Evolutionary conservation across 2,329 filamentous ascomycete species (phyloP), one percentile per base, ranked within the genome.

Genomic region (Talaromyces sp.): DNA sequence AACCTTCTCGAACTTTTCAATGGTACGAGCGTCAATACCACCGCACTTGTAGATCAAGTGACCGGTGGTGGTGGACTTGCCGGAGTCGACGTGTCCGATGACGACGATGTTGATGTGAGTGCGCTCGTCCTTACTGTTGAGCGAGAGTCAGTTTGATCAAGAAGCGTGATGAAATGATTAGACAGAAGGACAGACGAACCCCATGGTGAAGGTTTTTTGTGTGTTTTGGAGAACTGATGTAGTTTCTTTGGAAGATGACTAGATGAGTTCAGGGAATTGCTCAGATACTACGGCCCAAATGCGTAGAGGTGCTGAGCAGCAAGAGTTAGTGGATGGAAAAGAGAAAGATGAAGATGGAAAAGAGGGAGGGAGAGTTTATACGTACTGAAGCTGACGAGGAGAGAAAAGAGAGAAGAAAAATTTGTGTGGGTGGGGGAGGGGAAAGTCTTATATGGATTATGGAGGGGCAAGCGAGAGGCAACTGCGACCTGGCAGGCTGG

Each of bases 1-100:
- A 81, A 95, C 91, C 91, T 99, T 99, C 92, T 99, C 94, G 88
- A 99, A 99, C 89, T 99, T 99, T 89, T 99, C 94, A 79, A 99
- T 99, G 81, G 93, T 97, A 91, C 94, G 93, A 87, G 93, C 91
- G 90, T 99, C 94, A 78, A 97, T 99, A 91, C 94, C 94, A 89
- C 94, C 94, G 86, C 94, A 97, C 89, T 99, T 93, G 91, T 97
- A 97, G 89, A 99, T 97, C 87, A 99, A 88, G 85, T 93, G 87
- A 80, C 87, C 86, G 71, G 87, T 89, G 80, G 92, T 97, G 80
- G 92, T 97, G 72, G 92, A 96, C 88, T 97, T 97, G 84, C 92
- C 93, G 80, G 91, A 96, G 83, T 96, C 91, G 90, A 96, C 92
- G 88, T 96, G 93, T 85, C 92, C 91, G 86, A 96, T 96, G 80